phyloP scores from a whole-genome alignment of 2,329 filamentous ascomycete genomes.

The Mariannaea elegans region DNA sequence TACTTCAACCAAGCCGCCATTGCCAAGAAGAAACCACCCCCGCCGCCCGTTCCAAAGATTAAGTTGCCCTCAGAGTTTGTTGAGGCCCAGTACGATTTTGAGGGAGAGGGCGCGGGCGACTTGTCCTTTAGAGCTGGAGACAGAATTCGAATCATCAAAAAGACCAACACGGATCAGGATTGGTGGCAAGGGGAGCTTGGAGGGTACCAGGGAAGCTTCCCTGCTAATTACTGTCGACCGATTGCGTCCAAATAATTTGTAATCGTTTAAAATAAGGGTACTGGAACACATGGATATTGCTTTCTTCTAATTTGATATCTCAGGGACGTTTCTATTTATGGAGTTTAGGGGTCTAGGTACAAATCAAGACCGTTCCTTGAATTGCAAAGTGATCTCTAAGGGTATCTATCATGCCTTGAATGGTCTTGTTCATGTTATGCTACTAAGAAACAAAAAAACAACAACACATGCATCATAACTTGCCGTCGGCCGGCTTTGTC shows the following conservation, averaged over 20 bases:
- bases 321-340: not conserved
- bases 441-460: not conserved
- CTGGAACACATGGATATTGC: not conserved
- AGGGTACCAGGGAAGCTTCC: slow-evolving; percentile 17
- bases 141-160: slow-evolving; percentile 19
- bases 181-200: slow-evolving; percentile 26
- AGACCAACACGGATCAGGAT: slow-evolving; percentile 21
- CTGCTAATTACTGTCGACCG: slow-evolving; percentile 24
- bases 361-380: slow-evolving; percentile 7
- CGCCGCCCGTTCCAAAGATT: slow-evolving; percentile 19
- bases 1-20: slow-evolving; percentile 16
- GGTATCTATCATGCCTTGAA: slow-evolving; percentile 19
- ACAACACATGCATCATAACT: not conserved
- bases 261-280: not conserved
- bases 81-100: slow-evolving; percentile 22
- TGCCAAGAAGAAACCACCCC: slow-evolving; percentile 22
- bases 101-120: slow-evolving; percentile 18
- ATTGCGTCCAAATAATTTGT: slow-evolving; percentile 9
- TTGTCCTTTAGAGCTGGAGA: slow-evolving; percentile 23
- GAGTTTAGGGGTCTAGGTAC: not conserved
- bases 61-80: slow-evolving; percentile 15
- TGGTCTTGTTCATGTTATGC: not conserved
- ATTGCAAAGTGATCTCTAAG: slow-evolving; percentile 7
- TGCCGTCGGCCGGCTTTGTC: not conserved
- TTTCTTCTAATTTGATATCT: not conserved